Conservation (phyloP, 306 rosid genomes). For the Fagus sylvatica region DNA sequence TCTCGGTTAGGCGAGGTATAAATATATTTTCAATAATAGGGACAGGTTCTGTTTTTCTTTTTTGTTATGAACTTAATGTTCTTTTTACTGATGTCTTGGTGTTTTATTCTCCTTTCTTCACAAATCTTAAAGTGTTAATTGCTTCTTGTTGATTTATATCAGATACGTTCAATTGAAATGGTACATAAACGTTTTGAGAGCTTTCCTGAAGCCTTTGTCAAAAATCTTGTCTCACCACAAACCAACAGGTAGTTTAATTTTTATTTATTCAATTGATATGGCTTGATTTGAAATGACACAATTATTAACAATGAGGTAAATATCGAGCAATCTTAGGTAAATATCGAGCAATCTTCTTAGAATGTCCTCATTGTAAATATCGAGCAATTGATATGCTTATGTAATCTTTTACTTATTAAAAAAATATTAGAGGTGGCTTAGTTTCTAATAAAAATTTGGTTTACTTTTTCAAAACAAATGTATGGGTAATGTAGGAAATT, state of each 20-base stretch:
- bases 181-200: constrained; percentile 97
- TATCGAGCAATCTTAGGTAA: too few species aligned
- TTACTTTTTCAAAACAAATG: too few species aligned
- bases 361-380: too few species aligned
- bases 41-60: constrained; percentile 1
- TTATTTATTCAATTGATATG: background rate
- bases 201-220: constrained; percentile 86
- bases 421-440: too few species aligned
- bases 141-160: constrained; percentile 32
- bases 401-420: too few species aligned
- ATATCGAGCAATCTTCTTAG: too few species aligned
- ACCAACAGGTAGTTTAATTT: constrained; percentile 47
- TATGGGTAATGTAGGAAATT: too few species aligned
- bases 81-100: background rate
- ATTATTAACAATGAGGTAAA: too few species aligned
- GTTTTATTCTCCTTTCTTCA: background rate
- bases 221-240: constrained; percentile 65
- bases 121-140: constrained; percentile 18
- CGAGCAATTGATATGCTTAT: too few species aligned
- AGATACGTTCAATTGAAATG: constrained; percentile 99
- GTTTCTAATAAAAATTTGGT: too few species aligned
- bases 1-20: constrained; percentile 96
- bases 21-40: background rate
- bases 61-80: background rate
- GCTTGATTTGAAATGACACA: too few species aligned